Evolutionary conservation across 2,329 filamentous ascomycete genomes (phyloP), one percentile per base, ranked within the genome.

Genomic region (Calycina marina): DNA sequence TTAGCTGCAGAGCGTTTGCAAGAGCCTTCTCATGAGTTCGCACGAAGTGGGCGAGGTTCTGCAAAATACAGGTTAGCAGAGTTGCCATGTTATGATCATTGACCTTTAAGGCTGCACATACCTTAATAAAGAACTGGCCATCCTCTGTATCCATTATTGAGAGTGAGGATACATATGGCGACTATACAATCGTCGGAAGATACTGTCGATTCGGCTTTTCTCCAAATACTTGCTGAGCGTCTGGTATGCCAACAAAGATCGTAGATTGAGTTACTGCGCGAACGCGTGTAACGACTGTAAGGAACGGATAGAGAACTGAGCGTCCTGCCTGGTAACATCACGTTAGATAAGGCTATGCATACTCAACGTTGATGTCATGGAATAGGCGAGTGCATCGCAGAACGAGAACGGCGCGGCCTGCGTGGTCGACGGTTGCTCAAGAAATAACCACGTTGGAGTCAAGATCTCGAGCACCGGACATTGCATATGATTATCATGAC

Each of bases 31-130:
- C 90, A 63, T 98, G 85, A 35, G 85, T 93, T 41, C 86, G 84
- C 59, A 98, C 85, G 60, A 93, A 96, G 60, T 78, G 78, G 54
- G 88, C 86, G 55, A 98, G 70, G 68, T 93, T 90, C 88, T 94
- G 56, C 38, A 24, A 32, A 17, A 40, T 48, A 34, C 15, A 14
- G 28, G 32, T 40, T 36, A 32, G 42, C 24, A 36, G 14, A 9
- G 4, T 16, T 6, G 9, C 12, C 14, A 3, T 10, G 11, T 11
- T 16, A 15, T 6, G 4, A 29, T 14, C 6, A 10, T 4, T 16
- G 6, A 8, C 13, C 8, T 9, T 9, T 27, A 27, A n/a, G n/a
- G 20, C 8, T 22, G 28, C 35, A 28, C 61, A 40, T 67, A 82
- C 81, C 74, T 86, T 90, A 60, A 90, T 74, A 62, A 90, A 92